phyloP scores from a whole-genome alignment of 2,329 filamentous ascomycete species.

The Sarocladiaceae sp. region DNA sequence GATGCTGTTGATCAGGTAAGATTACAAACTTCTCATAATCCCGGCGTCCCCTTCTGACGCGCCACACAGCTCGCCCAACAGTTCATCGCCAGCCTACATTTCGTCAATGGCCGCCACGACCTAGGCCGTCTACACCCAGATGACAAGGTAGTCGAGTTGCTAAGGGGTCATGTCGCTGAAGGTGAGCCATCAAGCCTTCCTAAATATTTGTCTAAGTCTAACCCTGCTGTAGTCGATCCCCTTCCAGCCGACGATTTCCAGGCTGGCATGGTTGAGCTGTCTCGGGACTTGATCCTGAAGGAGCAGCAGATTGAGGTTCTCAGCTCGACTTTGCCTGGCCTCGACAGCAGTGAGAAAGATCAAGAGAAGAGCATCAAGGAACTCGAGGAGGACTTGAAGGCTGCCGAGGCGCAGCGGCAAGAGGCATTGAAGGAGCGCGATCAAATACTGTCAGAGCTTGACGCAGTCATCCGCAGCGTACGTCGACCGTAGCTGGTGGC shows the following conservation, averaged over 20 bases:
- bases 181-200: conserved; percentile 36
- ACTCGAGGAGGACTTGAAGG: conserved; percentile 58
- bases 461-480: conserved; percentile 54
- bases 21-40: no score
- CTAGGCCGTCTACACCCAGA: conserved; percentile 51
- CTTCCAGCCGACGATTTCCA: conserved; percentile 59
- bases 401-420: conserved; percentile 54
- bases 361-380: conserved; percentile 63
- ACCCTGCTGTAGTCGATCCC: conserved; percentile 45
- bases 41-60: conserved; percentile 1
- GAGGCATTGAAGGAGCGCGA: conserved; percentile 60
- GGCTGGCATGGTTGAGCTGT: conserved; percentile 64
- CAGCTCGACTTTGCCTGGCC: conserved; percentile 67
- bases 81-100: conserved; percentile 61
- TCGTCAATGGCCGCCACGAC: conserved; percentile 62
- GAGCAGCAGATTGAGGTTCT: conserved; percentile 78
- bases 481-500: conserved; percentile 43
- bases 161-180: conserved; percentile 21
- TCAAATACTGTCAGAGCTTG: conserved; percentile 52
- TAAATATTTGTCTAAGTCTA: background rate
- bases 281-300: conserved; percentile 69
- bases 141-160: conserved; percentile 51
- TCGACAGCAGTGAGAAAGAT: conserved; percentile 72
- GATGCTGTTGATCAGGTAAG: conserved; percentile 75
- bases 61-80: conserved; percentile 54